Conservation (phyloP, 2,329 filamentous ascomycete species). For the Leptoxyphium fumago region DNA sequence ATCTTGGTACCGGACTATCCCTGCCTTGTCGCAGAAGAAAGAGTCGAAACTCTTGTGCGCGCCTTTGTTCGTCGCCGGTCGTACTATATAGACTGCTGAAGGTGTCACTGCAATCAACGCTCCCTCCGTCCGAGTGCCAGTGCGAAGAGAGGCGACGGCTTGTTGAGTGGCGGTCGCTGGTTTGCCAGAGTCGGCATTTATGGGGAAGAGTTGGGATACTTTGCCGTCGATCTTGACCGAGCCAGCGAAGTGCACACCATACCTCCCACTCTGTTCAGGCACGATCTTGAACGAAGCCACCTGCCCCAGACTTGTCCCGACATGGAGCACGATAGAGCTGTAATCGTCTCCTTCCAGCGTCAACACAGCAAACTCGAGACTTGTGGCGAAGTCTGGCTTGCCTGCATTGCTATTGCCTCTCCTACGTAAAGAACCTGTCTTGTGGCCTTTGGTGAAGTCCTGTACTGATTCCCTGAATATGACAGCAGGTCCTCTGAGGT, state of each 20-base stretch:
- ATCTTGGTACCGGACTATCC: conserved; percentile 55
- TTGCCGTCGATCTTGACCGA: conserved; percentile 48
- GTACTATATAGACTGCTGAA: conserved; percentile 72
- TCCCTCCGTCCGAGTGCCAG: conserved; percentile 62
- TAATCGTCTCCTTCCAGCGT: conserved; percentile 87
- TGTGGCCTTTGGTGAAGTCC: conserved; percentile 64
- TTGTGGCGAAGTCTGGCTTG: conserved; percentile 59
- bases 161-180: conserved; percentile 61
- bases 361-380: conserved; percentile 84
- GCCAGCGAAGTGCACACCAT: conserved; percentile 58
- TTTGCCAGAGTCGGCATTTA: conserved; percentile 63
- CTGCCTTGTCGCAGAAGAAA: conserved; percentile 65
- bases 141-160: conserved; percentile 61
- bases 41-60: conserved; percentile 82
- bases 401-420: conserved; percentile 32
- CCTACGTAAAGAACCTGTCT: conserved; percentile 54
- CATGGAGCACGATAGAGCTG: conserved; percentile 84
- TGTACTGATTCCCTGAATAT: conserved; percentile 61
- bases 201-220: conserved; percentile 63
- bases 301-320: conserved; percentile 74
- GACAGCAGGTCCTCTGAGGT: conserved; percentile 72
- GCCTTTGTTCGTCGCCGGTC: conserved; percentile 72
- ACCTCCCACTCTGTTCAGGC: conserved; percentile 53
- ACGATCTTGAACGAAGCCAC: conserved; percentile 83
- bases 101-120: conserved; percentile 63